A percentile compares a stretch with the other conserved stretches of the same genome.
Evolutionary conservation across 257 asterid species (phyloP).

Genomic region (Cinchona pubescens): DNA sequence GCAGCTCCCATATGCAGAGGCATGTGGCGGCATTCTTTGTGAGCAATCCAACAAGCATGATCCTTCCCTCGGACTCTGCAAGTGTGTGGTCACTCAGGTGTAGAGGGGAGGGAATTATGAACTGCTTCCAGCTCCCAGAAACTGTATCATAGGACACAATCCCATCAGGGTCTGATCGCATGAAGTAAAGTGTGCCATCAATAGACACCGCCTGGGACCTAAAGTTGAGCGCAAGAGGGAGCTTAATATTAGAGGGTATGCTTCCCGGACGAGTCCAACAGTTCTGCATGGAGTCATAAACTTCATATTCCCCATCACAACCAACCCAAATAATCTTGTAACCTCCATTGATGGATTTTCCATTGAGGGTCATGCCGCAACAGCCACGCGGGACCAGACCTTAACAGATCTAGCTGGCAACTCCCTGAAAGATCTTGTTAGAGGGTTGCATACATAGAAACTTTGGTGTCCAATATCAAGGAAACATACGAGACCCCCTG

Average conservation of each 20-base stretch:
- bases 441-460: constrained; percentile 84
- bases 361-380: constrained; percentile 70
- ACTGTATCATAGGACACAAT: constrained; percentile 65
- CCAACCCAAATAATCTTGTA: constrained; percentile 87
- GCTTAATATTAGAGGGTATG: constrained; percentile 58
- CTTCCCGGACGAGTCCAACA: constrained; percentile 69
- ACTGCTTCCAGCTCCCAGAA: constrained; percentile 66
- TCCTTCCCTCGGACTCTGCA: constrained; percentile 76
- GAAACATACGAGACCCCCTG: constrained; percentile 94
- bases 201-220: constrained; percentile 73
- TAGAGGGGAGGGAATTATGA: constrained; percentile 58
- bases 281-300: constrained; percentile 57
- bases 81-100: constrained; percentile 62
- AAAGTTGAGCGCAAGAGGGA: constrained; percentile 81
- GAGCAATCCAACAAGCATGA: constrained; percentile 88
- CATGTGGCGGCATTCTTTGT: constrained; percentile 92
- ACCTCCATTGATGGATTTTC: constrained; percentile 41
- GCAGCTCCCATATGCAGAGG: constrained; percentile 97
- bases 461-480: constrained; percentile 76
- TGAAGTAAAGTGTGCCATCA: constrained; percentile 57
- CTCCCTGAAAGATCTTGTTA: constrained; percentile 76
- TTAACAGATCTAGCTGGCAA: constrained; percentile 73
- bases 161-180: constrained; percentile 87
- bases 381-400: constrained; percentile 90
- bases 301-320: constrained; percentile 77